Base-by-base conservation (phyloP, 108 stramenopile species). In the Nitzschia sp. region DNA sequence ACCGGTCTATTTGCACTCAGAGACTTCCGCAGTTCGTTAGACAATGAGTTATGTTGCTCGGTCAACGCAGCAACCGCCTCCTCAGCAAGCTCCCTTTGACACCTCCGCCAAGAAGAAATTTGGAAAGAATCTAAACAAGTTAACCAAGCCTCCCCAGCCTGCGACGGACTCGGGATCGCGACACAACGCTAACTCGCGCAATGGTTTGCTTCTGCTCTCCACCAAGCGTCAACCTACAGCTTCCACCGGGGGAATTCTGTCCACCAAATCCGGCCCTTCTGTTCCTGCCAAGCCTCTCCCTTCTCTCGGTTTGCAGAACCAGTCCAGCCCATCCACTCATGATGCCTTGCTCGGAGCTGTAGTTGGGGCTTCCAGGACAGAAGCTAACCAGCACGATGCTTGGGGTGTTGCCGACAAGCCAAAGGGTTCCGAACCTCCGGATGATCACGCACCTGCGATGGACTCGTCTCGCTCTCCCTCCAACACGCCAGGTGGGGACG, bases 81-180 rank as follows among this genome's bases (percentile, higher is more conserved):
- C 14, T 15, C 51, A 38, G 64, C 64, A 34, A 34, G 17, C 70
- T 6, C 14, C 67, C 41, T 58, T 29, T 8, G 60, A 54, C 20
- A 76, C 67, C 14, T 65, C 75, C 15, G 67, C 75, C 50, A 84
- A 84, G 76, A 91, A 92, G 69, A 89, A 92, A 67, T 92, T 86
- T 68, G 91, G 91, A 50, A 86, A 89, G 65, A 92, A 92, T 85
- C 83, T 92, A 42, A 87, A 89, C 73, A 89, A 92, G 58, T 77
- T 92, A 41, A 82, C 82, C 10, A 83, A 86, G 57, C 86, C 87
- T 14, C 80, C 86, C 20, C 79, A 79, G 43, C 83, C 85, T 10
- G 68, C 76, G 14, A 54, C 84, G 37, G 41, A 69, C 40, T 61
- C 71, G 37, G 51, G 60, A 37, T 20, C 67, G 19, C 67, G 74